phyloP scores from a whole-genome alignment of 2,329 filamentous ascomycete species.

The Neofusicoccum umdonicola region DNA sequence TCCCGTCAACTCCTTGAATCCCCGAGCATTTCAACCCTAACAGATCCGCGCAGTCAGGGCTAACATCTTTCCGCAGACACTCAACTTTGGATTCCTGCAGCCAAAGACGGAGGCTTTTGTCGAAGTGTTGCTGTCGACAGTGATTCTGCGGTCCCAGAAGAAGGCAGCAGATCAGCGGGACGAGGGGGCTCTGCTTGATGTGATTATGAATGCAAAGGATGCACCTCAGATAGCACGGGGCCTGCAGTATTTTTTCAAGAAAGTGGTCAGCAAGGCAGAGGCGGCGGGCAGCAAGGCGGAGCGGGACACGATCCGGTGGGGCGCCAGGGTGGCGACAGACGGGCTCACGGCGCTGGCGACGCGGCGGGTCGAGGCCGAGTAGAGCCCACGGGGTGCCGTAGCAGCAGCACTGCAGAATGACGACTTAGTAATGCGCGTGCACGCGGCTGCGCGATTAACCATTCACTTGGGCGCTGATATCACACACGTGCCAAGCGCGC shows the following conservation, averaged over 20 bases:
- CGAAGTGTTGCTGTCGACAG: slow-evolving; percentile 73
- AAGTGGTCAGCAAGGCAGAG: slow-evolving; percentile 67
- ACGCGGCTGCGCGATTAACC: neutral
- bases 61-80: slow-evolving; percentile 46
- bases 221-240: slow-evolving; percentile 69
- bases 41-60: slow-evolving; percentile 12
- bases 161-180: slow-evolving; percentile 45
- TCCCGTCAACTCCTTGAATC: neutral
- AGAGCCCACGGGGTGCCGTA: neutral
- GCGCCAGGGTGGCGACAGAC: slow-evolving; percentile 38
- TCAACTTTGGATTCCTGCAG: slow-evolving; percentile 78
- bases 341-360: slow-evolving; percentile 32
- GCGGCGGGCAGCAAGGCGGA: slow-evolving; percentile 50
- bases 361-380: slow-evolving; percentile 30
- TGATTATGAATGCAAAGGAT: slow-evolving; percentile 65
- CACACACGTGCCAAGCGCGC: slow-evolving; percentile 15
- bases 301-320: slow-evolving; percentile 49
- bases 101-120: slow-evolving; percentile 74
- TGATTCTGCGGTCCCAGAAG: slow-evolving; percentile 67
- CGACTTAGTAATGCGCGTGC: neutral
- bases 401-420: neutral
- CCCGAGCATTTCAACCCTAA: neutral
- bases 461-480: slow-evolving; percentile 12
- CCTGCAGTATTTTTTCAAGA: slow-evolving; percentile 76
- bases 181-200: slow-evolving; percentile 59